phyloP scores from a whole-genome alignment of 225 moss, liverwort and hornwort species.

The Marchantia polymorpha region DNA sequence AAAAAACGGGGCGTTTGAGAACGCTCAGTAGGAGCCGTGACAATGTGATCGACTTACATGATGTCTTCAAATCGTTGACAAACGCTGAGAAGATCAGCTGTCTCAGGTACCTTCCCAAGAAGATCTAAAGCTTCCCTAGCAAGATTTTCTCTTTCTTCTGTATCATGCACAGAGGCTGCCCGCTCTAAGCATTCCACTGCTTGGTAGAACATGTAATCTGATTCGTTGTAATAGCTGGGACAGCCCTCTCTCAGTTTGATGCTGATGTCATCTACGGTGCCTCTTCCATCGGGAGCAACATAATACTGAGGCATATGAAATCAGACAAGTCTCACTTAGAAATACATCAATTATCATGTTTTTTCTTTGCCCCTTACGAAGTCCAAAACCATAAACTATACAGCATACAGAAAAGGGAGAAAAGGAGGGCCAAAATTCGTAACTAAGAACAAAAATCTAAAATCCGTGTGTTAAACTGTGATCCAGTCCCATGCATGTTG shows the following conservation, averaged over 20 bases:
- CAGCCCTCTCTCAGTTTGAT: conserved; percentile 91
- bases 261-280: conserved; percentile 97
- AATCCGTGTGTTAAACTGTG: no score
- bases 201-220: conserved; percentile 96
- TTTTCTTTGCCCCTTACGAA: no score
- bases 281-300: conserved; percentile 92
- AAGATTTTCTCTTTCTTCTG: conserved; percentile 78
- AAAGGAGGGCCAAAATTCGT: no score
- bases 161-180: conserved; percentile 66
- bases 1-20: background rate
- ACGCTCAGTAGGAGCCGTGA: background rate
- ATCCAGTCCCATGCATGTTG: background rate
- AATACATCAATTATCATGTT: background rate
- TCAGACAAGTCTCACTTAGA: background rate
- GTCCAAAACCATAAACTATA: no score
- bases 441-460: no score
- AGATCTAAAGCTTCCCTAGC: conserved; percentile 90
- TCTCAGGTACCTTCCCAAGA: conserved; percentile 86
- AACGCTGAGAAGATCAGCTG: conserved; percentile 88
- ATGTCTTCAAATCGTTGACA: conserved; percentile 98
- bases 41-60: conserved; percentile 46
- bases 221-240: conserved; percentile 98
- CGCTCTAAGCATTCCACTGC: conserved; percentile 94
- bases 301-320: conserved; percentile 65
- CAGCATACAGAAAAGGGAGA: no score